Percentiles rank a stretch among this genome's conserved stretches.
phyloP scores from a whole-genome alignment of 257 asterid genomes.

The Fraxinus americana region DNA sequence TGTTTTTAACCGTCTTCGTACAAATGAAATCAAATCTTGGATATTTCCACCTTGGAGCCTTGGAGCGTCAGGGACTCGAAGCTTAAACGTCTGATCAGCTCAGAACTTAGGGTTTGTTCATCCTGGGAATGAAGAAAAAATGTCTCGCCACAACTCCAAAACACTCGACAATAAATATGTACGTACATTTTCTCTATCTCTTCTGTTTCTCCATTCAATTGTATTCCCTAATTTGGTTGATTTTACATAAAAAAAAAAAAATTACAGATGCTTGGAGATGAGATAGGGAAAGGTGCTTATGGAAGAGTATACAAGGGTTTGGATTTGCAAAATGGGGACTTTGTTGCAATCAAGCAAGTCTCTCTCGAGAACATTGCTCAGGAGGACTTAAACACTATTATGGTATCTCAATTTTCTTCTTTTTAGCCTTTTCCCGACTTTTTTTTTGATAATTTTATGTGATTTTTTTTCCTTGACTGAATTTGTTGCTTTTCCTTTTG shows the following conservation, averaged over 20 bases:
- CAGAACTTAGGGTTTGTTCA: neutral
- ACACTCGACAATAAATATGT: conserved; percentile 70
- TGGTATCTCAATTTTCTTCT: conserved; percentile 47
- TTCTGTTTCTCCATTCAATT: neutral
- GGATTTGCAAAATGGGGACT: conserved; percentile 97
- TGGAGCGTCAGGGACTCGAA: neutral
- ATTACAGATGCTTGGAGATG: conserved; percentile 92
- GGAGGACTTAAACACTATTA: conserved; percentile 83
- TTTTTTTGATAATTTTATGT: neutral
- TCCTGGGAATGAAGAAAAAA: conserved; percentile 19
- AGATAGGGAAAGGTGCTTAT: conserved; percentile 98
- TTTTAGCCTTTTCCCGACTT: conserved; percentile 15
- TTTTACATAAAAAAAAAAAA: conserved; percentile 4
- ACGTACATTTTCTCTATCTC: neutral
- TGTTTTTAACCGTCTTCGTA: neutral
- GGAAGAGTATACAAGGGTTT: conserved; percentile 98
- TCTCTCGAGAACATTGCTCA: conserved; percentile 93
- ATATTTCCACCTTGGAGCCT: neutral
- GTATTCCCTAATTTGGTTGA: neutral
- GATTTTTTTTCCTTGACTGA: conserved; percentile 10
- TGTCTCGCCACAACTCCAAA: conserved; percentile 67
- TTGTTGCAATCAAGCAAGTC: conserved; percentile 97
- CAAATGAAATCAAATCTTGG: neutral
- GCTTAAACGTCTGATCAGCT: neutral
- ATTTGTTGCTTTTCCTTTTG: conserved; percentile 26